Percentiles rank a stretch among this genome's conserved stretches.
phyloP scores from a whole-genome alignment of 257 asterid species.

The Nemophila menziesii region DNA sequence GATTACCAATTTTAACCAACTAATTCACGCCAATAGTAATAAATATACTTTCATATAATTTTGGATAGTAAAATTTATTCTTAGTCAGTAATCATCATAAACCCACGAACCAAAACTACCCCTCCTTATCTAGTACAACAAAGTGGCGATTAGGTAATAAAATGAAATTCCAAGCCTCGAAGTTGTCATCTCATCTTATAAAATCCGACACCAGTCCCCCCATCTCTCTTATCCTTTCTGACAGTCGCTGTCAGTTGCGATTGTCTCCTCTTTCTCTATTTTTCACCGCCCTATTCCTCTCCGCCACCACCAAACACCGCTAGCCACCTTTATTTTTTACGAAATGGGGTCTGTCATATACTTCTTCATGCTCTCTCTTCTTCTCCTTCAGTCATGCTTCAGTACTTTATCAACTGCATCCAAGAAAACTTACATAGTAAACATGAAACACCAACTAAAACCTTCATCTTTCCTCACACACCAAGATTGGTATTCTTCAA shows the following conservation, averaged over 20 bases:
- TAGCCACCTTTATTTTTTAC: no score
- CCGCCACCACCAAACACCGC: background rate
- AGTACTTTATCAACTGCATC: conserved; percentile 2
- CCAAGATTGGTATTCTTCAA: conserved; percentile 27
- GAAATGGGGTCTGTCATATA: conserved; percentile 15
- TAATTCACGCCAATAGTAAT: no score
- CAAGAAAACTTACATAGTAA: conserved; percentile 30
- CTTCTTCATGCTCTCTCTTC: conserved; percentile 1
- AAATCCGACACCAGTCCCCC: conserved; percentile 21
- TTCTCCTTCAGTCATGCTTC: conserved; percentile 17
- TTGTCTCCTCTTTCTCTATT: conserved; percentile 4
- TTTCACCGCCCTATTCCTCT: background rate
- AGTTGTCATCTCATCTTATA: conserved; percentile 3
- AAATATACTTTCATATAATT: no score
- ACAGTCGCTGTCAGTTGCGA: conserved; percentile 21
- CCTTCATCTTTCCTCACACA: conserved; percentile 24
- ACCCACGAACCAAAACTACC: background rate
- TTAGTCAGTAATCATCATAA: no score
- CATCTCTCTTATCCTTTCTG: conserved; percentile 7
- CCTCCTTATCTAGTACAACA: no score
- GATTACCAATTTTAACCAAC: no score
- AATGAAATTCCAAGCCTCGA: background rate
- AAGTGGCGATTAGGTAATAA: conserved; percentile 17
- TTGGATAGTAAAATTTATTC: no score
- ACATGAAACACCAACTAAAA: conserved; percentile 23